Evolutionary conservation across 202 grass and related monocot species (phyloP), one percentile per base, ranked within the genome.

Genomic region (Cymbopogon flexuosus): DNA sequence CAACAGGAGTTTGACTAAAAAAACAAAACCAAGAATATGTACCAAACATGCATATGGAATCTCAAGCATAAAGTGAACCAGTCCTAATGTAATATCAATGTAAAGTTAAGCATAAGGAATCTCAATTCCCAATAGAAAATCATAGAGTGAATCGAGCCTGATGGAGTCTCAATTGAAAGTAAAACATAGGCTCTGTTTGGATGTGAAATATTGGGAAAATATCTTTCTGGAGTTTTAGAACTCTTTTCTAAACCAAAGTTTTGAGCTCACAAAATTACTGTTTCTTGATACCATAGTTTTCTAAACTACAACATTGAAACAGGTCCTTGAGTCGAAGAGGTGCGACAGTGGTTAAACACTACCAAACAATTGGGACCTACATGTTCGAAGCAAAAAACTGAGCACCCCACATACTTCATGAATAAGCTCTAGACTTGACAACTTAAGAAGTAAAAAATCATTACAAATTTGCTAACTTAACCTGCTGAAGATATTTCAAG

Each of bases 1-100:
- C 57, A 70, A 79, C 65, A 59, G 18, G 11, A 54, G 52, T 57
- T 71, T 88, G 33, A 82, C 64, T 57, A 57, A 57, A 52, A 52
- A 9, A 64, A 37, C 51, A 54, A 43, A 60, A 77, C 4, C 27
- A 71, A 62, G 5, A 31, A 72, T 68, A 70, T 64, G 43, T 39
- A 77, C 30, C 13, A 57, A 73, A 66, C 24, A 52, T 56, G 65
- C 24, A 52, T 56, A 73, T 56, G 49, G 30, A 23, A 56, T 35
- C 70, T 73, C 29, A 68, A 68, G 29, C 23, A 45, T 62, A 6
- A 27, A 27, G 75, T 63, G 33, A 35, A 78, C n/a, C 0, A 16
- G 29, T n/a, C 5, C 21, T 35, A 10, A 74, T 61, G 43, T 5
- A 36, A 15, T 45, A 23, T 81, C 33, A 77, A 82, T 52, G 33